A percentile compares a stretch with the other conserved stretches of the same genome.
Conservation (phyloP, 2,329 filamentous ascomycete species). For the Monosporascus sp. region DNA sequence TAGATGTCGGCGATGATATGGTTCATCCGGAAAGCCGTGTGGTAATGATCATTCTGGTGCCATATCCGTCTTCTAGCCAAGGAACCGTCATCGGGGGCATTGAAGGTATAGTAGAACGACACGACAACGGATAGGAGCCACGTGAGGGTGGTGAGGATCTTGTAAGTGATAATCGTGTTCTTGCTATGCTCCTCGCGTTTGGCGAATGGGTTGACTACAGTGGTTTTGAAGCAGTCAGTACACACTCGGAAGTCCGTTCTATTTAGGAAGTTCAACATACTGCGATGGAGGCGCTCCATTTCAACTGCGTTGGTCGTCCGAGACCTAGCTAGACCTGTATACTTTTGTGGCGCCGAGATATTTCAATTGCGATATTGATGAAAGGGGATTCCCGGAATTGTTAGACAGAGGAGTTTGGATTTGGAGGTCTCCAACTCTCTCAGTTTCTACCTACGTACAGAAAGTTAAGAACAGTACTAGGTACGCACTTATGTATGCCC, state of each 20-base stretch:
- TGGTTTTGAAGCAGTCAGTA: neutral
- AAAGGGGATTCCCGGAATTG: too few species aligned
- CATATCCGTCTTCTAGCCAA: slow-evolving; percentile 62
- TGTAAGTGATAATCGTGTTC: slow-evolving; percentile 65
- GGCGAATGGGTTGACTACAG: slow-evolving; percentile 69
- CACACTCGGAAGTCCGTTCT: neutral
- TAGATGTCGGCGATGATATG: slow-evolving; percentile 62
- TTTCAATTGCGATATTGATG: too few species aligned
- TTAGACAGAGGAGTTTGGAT: too few species aligned
- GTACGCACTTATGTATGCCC: too few species aligned
- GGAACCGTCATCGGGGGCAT: slow-evolving; percentile 58
- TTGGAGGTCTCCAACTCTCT: too few species aligned
- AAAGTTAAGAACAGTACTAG: too few species aligned
- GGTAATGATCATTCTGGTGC: slow-evolving; percentile 63
- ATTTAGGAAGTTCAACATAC: slow-evolving; percentile 14
- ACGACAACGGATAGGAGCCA: slow-evolving; percentile 71
- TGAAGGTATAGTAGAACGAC: slow-evolving; percentile 69
- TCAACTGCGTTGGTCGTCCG: neutral
- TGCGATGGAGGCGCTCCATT: slow-evolving; percentile 27
- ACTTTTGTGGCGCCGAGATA: too few species aligned
- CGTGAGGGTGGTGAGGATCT: slow-evolving; percentile 65
- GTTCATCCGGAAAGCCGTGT: slow-evolving; percentile 73
- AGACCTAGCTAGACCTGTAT: neutral
- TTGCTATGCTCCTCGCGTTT: slow-evolving; percentile 62
- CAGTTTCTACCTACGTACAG: too few species aligned